Percentiles rank a stretch among this genome's conserved stretches.
Conservation (phyloP, 441 rosid genomes). For the Pelargonium myrrhifolium region DNA sequence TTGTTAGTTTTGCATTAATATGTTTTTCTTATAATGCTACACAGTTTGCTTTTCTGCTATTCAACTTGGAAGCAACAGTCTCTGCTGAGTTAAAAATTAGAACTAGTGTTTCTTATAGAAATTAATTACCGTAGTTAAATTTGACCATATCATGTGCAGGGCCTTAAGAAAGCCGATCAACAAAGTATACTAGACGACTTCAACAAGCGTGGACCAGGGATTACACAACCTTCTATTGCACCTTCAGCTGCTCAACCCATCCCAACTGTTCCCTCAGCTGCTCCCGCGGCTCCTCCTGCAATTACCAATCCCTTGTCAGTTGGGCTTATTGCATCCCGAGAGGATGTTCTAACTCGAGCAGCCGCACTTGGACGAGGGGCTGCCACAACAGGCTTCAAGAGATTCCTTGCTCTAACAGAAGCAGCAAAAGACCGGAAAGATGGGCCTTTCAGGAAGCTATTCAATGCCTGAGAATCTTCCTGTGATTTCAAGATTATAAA, state of each 20-base stretch:
- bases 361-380: slow-evolving; percentile 99
- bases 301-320: slow-evolving; percentile 36
- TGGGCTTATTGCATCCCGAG: slow-evolving; percentile 76
- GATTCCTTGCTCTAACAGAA: slow-evolving; percentile 98
- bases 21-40: no score
- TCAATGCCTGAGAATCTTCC: slow-evolving; percentile 39
- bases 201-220: slow-evolving; percentile 75
- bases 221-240: slow-evolving; percentile 45
- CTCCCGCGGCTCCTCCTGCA: slow-evolving; percentile 35
- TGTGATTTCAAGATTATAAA: neutral
- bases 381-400: slow-evolving; percentile 93
- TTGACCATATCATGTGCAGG: slow-evolving; percentile 37
- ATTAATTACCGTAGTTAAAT: neutral
- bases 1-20: no score
- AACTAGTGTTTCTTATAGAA: no score
- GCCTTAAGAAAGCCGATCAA: slow-evolving; percentile 88
- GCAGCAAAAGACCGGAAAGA: slow-evolving; percentile 97
- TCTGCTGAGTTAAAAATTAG: no score
- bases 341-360: slow-evolving; percentile 89
- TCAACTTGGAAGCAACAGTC: no score
- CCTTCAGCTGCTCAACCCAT: slow-evolving; percentile 27
- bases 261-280: slow-evolving; percentile 11
- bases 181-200: slow-evolving; percentile 88
- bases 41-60: no score
- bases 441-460: slow-evolving; percentile 85